Conservation (phyloP, 352 stramenopile species). For the Globisporangium barbulae region DNA sequence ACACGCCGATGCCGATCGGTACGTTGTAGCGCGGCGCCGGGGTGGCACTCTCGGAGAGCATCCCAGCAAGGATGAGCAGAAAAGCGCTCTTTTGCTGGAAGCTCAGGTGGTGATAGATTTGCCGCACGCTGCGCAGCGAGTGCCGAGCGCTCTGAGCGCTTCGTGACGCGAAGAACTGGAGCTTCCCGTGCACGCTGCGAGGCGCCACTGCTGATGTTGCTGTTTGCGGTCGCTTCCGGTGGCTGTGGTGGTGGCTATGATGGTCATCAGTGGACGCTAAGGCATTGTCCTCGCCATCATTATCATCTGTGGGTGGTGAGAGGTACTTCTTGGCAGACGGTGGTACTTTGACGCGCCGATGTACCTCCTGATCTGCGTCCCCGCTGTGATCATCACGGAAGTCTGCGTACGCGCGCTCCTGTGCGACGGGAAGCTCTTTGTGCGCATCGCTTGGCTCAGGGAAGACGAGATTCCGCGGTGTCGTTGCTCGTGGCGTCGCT, state of each 20-base stretch:
- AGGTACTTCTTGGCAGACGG: conserved; percentile 12
- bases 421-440: conserved; percentile 3
- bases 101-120: conserved; percentile 37
- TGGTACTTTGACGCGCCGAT: conserved; percentile 7
- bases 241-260: background rate
- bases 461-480: conserved; percentile 35
- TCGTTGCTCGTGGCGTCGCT: conserved; percentile 17
- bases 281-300: background rate
- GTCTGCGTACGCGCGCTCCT: background rate
- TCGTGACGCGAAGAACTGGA: conserved; percentile 21
- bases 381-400: background rate
- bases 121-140: background rate
- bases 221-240: background rate
- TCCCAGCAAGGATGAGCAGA: conserved; percentile 44
- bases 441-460: conserved; percentile 27
- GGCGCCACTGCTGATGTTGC: conserved; percentile 11
- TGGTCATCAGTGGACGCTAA: background rate
- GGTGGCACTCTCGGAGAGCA: conserved; percentile 61
- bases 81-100: conserved; percentile 59
- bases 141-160: background rate
- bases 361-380: conserved; percentile 6
- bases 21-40: conserved; percentile 72
- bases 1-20: conserved; percentile 50
- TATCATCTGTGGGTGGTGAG: background rate
- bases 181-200: conserved; percentile 24